These are phyloP conservation scores for Diaporthe caulivora DNA, from an alignment of 2,329 filamentous ascomycete genomes.

Conservation along the genomic window DNA sequence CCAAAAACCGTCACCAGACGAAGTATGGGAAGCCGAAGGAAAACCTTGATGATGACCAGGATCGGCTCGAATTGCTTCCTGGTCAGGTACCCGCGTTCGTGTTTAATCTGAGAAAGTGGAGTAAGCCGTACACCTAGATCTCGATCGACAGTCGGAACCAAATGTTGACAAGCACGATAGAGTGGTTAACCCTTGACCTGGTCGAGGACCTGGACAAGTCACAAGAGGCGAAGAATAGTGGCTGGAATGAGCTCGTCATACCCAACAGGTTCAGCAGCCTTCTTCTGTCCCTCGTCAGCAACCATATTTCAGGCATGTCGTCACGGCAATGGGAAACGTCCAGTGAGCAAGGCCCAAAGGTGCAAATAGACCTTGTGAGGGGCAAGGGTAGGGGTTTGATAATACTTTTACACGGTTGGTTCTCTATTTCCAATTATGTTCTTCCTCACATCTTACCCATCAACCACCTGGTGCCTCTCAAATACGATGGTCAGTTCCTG, in stretches of 20 bases:
- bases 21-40: neutral
- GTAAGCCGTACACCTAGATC: no score
- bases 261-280: neutral
- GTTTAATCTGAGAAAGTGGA: neutral
- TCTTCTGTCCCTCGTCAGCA: neutral
- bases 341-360: neutral
- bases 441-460: no score
- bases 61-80: neutral
- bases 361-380: constrained; percentile 27
- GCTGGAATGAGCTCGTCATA: neutral
- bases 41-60: neutral
- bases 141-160: no score
- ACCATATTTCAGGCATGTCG: neutral
- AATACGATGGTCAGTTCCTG: no score
- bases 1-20: neutral
- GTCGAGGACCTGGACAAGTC: neutral
- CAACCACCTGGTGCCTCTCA: no score
- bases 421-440: neutral
- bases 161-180: no score
- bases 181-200: no score
- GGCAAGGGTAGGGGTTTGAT: constrained; percentile 21
- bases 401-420: constrained; percentile 11
- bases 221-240: neutral
- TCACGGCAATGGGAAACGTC: neutral
- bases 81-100: neutral